Evolutionary conservation across 2,329 filamentous ascomycete species (phyloP).

Genomic region (Curvularia spicifera): DNA sequence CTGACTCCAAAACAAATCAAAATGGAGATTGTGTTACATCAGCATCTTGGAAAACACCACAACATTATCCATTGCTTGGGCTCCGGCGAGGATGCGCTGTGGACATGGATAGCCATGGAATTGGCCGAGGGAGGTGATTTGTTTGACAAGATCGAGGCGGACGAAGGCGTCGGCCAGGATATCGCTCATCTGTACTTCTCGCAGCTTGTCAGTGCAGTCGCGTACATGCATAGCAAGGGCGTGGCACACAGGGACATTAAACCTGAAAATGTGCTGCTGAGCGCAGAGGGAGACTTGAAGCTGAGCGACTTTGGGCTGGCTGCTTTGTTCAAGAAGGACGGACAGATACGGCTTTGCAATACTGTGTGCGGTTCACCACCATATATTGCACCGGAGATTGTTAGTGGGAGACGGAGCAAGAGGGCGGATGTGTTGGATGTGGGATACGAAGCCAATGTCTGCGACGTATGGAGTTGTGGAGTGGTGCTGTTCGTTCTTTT

Average conservation of each 20-base stretch:
- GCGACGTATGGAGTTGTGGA: constrained; percentile 96
- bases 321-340: constrained; percentile 89
- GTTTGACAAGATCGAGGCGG: constrained; percentile 99
- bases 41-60: constrained; percentile 83
- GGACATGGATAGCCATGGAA: constrained; percentile 99
- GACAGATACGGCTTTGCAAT: constrained; percentile 77
- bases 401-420: constrained; percentile 57
- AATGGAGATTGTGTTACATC: constrained; percentile 91
- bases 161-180: constrained; percentile 91
- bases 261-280: constrained; percentile 93
- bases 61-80: constrained; percentile 95
- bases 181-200: constrained; percentile 96
- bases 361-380: constrained; percentile 96
- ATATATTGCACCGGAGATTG: constrained; percentile 95
- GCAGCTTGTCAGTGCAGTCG: constrained; percentile 87
- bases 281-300: constrained; percentile 83
- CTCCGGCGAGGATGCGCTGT: constrained; percentile 81
- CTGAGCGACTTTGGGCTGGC: constrained; percentile 97
- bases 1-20: constrained; percentile 87
- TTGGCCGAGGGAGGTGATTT: constrained; percentile 92
- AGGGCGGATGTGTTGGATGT: constrained; percentile 57
- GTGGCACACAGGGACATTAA: constrained; percentile 79
- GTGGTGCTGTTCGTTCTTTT: constrained; percentile 96
- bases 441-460: constrained; percentile 78
- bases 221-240: constrained; percentile 95